Percentiles rank a stretch among this genome's conserved stretches.
phyloP scores from a whole-genome alignment of 108 stramenopile species.

The Cylindrotheca closterium region DNA sequence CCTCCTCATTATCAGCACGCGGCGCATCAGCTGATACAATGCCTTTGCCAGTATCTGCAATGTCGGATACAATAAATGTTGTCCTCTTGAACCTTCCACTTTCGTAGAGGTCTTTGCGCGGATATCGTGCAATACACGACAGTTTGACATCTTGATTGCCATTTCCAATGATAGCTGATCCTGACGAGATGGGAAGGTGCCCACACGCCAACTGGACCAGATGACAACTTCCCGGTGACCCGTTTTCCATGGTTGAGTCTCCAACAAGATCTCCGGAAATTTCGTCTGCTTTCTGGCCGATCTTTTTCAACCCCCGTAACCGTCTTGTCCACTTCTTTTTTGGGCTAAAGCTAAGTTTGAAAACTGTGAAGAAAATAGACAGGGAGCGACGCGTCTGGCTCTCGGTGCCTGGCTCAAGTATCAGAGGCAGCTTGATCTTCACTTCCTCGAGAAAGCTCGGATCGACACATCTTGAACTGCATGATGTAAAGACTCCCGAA shows the following conservation, averaged over 20 bases:
- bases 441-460: conserved; percentile 83
- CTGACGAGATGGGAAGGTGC: conserved; percentile 53
- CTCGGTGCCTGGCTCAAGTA: conserved; percentile 20
- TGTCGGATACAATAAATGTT: conserved; percentile 27
- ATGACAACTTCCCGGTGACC: conserved; percentile 20
- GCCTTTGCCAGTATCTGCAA: conserved; percentile 3
- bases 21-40: conserved; percentile 9
- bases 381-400: conserved; percentile 20
- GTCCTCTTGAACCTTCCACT: conserved; percentile 8
- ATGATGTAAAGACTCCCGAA: conserved; percentile 65
- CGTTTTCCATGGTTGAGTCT: conserved; percentile 11
- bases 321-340: conserved; percentile 33
- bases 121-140: conserved; percentile 32
- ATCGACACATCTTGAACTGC: conserved; percentile 49
- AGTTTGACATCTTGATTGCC: conserved; percentile 73
- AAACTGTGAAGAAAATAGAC: conserved; percentile 69
- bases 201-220: conserved; percentile 71
- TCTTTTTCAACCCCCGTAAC: conserved; percentile 19
- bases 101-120: conserved; percentile 10
- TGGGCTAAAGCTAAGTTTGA: conserved; percentile 46
- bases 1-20: neutral
- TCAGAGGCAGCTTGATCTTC: conserved; percentile 80
- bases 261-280: conserved; percentile 22
- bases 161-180: conserved; percentile 60
- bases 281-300: conserved; percentile 26